phyloP scores from a whole-genome alignment of 345 rosid genomes.

The Nasturtium officinale region DNA sequence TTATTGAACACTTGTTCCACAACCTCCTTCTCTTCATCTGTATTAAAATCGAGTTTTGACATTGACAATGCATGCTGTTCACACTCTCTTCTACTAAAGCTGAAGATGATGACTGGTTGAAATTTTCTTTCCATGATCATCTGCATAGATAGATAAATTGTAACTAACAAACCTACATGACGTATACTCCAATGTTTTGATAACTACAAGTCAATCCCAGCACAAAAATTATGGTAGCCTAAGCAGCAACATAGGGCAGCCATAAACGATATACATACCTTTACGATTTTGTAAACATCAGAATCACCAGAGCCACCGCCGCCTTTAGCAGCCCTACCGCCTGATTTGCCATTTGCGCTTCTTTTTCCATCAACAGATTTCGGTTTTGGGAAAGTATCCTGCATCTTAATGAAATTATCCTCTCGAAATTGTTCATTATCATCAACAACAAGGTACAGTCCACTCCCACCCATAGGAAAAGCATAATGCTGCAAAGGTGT shows the following conservation, averaged over 20 bases:
- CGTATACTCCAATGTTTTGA: not conserved
- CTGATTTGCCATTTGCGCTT: constrained; percentile 66
- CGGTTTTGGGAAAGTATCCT: constrained; percentile 75
- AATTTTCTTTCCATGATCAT: constrained; percentile 96
- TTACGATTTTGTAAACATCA: constrained; percentile 93
- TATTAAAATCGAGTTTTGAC: constrained; percentile 97
- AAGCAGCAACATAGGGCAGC: constrained; percentile 16
- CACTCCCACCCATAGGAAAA: constrained; percentile 90
- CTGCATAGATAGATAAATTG: constrained; percentile 48
- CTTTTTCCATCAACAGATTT: constrained; percentile 59
- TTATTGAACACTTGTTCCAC: constrained; percentile 82
- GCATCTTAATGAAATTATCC: constrained; percentile 89
- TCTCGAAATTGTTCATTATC: constrained; percentile 93
- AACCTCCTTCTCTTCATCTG: constrained; percentile 73
- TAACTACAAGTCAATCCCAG: not conserved
- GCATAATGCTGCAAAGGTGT: constrained; percentile 98
- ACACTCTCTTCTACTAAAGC: constrained; percentile 99
- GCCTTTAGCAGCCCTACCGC: constrained; percentile 79
- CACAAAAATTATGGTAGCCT: not conserved
- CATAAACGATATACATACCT: constrained; percentile 52
- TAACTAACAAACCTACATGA: constrained; percentile 14
- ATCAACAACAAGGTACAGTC: constrained; percentile 94
- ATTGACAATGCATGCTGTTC: constrained; percentile 98
- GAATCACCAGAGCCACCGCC: constrained; percentile 80
- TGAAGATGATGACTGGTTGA: constrained; percentile 96